Base-by-base conservation (phyloP, 306 rosid species). In the Vigna reflexopilosa region DNA sequence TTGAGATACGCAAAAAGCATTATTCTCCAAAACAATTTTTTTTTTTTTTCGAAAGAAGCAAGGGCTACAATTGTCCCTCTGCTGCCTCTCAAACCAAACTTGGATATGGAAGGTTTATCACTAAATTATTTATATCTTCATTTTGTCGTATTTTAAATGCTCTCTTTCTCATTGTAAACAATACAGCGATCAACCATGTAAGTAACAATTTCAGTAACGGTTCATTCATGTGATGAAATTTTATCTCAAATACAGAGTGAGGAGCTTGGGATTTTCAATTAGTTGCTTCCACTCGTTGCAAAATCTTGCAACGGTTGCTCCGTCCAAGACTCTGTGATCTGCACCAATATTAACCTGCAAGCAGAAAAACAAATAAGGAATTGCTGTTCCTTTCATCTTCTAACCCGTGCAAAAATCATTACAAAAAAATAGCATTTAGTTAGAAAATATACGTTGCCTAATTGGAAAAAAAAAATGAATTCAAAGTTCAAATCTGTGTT, bases 261-360 rank as follows among this genome's bases (percentile, higher is more conserved):
- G 85, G 81, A 95, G 89, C 73, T 91, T 94, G 0, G 98, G 98
- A 67, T 88, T 89, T 84, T 95, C 96, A 49, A 90, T 86, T 70
- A 83, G 73, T 47, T 84, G 85, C 77, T 93, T 95, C 98, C 99
- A 93, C 78, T 93, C 96, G 73, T 85, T 86, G 79, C 99, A 95
- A 72, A 95, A 93, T 55, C 90, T 89, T 26, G 98, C 97, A 70
- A 95, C 98, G 6, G 98, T 93, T 78, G 98, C 99, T 85, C 99
- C 97, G 34, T 95, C 99, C 88, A 95, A 71, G 15, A 95, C 99
- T 85, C 99, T 87, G 68, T 95, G 99, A 85, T 95, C 96, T 7
- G 99, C 97, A 7, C 99, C 98, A 75, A 95, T 82, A 83, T 95
- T 95, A 28, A 90, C 89, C 99, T 95, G 91, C 67, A 76, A 22